Percentiles rank a stretch among this genome's conserved stretches.
Evolutionary conservation across 345 rosid species (phyloP).

Genomic region (Atalantia buxifolia): DNA sequence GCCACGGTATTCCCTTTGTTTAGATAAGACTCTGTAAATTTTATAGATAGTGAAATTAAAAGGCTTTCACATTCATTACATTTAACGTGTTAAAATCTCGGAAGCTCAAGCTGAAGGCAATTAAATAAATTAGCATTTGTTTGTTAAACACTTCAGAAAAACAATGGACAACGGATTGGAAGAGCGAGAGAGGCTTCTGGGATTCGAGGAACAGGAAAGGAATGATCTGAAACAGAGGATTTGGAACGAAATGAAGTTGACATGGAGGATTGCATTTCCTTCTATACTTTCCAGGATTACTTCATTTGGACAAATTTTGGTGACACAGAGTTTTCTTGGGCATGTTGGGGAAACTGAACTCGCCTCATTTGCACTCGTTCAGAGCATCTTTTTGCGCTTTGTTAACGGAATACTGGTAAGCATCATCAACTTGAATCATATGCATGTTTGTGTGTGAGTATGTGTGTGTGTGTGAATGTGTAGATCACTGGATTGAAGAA

Average conservation of each 20-base stretch:
- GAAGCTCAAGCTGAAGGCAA: too few species aligned
- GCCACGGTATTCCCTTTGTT: too few species aligned
- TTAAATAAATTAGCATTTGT: background rate
- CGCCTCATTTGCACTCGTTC: slow-evolving; percentile 48
- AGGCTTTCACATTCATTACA: too few species aligned
- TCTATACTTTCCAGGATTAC: slow-evolving; percentile 42
- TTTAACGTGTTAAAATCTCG: too few species aligned
- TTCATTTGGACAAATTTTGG: slow-evolving; percentile 45
- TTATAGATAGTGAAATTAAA: too few species aligned
- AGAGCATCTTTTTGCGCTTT: slow-evolving; percentile 39
- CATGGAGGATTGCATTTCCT: slow-evolving; percentile 58
- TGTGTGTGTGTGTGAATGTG: too few species aligned
- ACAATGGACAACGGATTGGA: slow-evolving; percentile 15
- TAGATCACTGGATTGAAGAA: background rate
- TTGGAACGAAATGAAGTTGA: slow-evolving; percentile 32
- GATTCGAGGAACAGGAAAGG: background rate
- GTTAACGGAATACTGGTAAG: slow-evolving; percentile 42
- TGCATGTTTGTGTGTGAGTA: too few species aligned
- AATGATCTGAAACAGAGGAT: slow-evolving; percentile 16
- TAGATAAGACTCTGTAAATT: too few species aligned
- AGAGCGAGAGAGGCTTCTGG: slow-evolving; percentile 33
- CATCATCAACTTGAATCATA: background rate
- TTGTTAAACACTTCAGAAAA: background rate
- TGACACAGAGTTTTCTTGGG: slow-evolving; percentile 53
- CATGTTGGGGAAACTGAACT: slow-evolving; percentile 36